Evolutionary conservation across 306 rosid species (phyloP).

Genomic region (Cicer bijugum): DNA sequence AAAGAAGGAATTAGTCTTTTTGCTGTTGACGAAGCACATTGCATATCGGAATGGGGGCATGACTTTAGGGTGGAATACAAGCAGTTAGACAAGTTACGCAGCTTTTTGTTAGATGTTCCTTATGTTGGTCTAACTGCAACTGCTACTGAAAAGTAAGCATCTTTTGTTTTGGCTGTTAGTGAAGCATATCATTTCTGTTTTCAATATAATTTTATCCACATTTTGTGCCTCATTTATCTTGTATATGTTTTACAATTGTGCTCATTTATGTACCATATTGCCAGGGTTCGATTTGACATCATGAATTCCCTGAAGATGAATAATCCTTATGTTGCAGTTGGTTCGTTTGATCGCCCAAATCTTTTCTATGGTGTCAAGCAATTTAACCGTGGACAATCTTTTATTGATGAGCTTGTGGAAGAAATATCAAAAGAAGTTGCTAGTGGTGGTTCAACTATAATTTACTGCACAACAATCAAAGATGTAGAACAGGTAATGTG

Average conservation of each 20-base stretch:
- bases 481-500: constrained; percentile 80
- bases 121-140: constrained; percentile 92
- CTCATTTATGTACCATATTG: constrained; percentile 39
- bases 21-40: constrained; percentile 95
- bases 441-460: constrained; percentile 73
- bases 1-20: constrained; percentile 76
- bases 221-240: constrained; percentile 31
- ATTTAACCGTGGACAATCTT: constrained; percentile 63
- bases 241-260: constrained; percentile 9
- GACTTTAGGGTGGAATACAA: constrained; percentile 92
- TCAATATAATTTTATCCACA: constrained; percentile 32
- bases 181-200: constrained; percentile 31
- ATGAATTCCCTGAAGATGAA: constrained; percentile 73
- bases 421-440: constrained; percentile 65
- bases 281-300: constrained; percentile 84
- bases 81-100: constrained; percentile 72
- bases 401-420: constrained; percentile 66
- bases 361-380: constrained; percentile 85
- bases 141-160: constrained; percentile 79
- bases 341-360: constrained; percentile 86
- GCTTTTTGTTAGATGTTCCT: constrained; percentile 73
- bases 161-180: constrained; percentile 41
- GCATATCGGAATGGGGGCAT: constrained; percentile 97
- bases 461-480: constrained; percentile 88
- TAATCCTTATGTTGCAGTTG: constrained; percentile 67